These are phyloP conservation scores for Candida koratica DNA, from an alignment of 805 yeast species.

Conservation along the genomic window DNA sequence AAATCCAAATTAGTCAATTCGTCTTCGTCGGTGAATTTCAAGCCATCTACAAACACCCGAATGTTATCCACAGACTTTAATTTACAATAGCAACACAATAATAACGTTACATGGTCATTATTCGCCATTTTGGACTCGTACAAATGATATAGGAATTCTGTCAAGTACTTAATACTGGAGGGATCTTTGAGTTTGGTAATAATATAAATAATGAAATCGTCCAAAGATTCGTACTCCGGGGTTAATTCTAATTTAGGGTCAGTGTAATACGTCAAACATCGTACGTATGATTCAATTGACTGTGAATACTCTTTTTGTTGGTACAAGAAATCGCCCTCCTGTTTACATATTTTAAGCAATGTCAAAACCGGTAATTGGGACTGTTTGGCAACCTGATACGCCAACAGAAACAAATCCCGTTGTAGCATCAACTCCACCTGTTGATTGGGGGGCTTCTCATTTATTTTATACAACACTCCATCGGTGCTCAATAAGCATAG, in stretches of 20 bases:
- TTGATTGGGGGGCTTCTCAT: slow-evolving; percentile 62
- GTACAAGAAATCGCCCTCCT: slow-evolving; percentile 72
- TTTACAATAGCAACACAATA: slow-evolving; percentile 77
- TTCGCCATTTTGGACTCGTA: slow-evolving; percentile 53
- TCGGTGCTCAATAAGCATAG: slow-evolving; percentile 65
- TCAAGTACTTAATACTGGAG: slow-evolving; percentile 60
- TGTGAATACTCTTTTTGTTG: slow-evolving; percentile 60
- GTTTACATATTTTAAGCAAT: slow-evolving; percentile 28
- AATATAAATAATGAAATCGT: slow-evolving; percentile 58
- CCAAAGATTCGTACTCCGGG: slow-evolving; percentile 24
- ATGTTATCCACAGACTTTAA: slow-evolving; percentile 59
- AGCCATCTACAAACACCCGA: slow-evolving; percentile 47
- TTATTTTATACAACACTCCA: slow-evolving; percentile 66
- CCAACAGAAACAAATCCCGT: slow-evolving; percentile 67
- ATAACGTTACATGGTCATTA: slow-evolving; percentile 77
- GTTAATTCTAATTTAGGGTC: slow-evolving; percentile 12
- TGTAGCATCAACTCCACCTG: slow-evolving; percentile 66
- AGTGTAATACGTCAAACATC: slow-evolving; percentile 27
- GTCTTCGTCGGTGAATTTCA: slow-evolving; percentile 23
- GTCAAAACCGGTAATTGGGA: slow-evolving; percentile 26
- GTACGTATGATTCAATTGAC: slow-evolving; percentile 73
- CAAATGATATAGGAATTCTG: slow-evolving; percentile 60
- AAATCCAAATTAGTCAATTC: slow-evolving; percentile 53
- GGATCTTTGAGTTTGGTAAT: slow-evolving; percentile 78
- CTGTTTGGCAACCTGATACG: slow-evolving; percentile 60